Conservation (phyloP, 352 stramenopile species). For the Globisporangium paroecandrum region DNA sequence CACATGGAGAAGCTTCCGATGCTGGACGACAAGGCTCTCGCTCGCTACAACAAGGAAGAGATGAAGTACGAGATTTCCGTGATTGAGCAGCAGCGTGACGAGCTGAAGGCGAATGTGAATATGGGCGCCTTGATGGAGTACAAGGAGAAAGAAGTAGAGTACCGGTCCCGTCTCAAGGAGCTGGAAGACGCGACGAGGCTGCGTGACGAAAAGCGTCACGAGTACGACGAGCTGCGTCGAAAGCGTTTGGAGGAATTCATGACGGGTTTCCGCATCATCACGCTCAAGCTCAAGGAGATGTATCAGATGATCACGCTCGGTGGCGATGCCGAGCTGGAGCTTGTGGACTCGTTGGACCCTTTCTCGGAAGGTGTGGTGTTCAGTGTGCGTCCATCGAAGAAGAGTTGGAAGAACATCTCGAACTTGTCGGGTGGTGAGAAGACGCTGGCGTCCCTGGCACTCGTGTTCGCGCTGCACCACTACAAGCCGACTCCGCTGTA, state of each 20-base stretch:
- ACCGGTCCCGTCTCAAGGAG: slow-evolving; percentile 90
- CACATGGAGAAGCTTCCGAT: slow-evolving; percentile 66
- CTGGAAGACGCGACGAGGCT: slow-evolving; percentile 93
- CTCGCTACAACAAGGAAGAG: slow-evolving; percentile 88
- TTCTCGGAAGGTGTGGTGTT: slow-evolving; percentile 99
- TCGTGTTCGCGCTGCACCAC: slow-evolving; percentile 99
- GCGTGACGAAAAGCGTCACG: slow-evolving; percentile 90
- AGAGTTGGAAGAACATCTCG: slow-evolving; percentile 99
- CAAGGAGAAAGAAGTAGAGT: slow-evolving; percentile 95
- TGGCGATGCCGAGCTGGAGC: slow-evolving; percentile 97
- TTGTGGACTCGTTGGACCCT: slow-evolving; percentile 98
- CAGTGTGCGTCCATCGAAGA: slow-evolving; percentile 98
- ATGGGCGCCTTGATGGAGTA: slow-evolving; percentile 90
- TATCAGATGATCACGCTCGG: slow-evolving; percentile 99
- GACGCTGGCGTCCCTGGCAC: slow-evolving; percentile 97
- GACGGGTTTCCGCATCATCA: slow-evolving; percentile 98
- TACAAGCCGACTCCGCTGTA: slow-evolving; percentile 99
- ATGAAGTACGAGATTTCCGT: slow-evolving; percentile 93
- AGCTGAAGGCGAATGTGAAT: slow-evolving; percentile 94
- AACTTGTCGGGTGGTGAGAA: slow-evolving; percentile 99
- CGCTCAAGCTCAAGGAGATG: slow-evolving; percentile 99
- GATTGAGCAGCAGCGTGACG: slow-evolving; percentile 90
- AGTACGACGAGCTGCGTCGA: slow-evolving; percentile 96
- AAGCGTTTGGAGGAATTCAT: slow-evolving; percentile 99
- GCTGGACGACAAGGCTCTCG: slow-evolving; percentile 70